These are phyloP conservation scores for Penicillium tannophilum DNA, from an alignment of 495 filamentous ascomycete species.

Conservation along the genomic window DNA sequence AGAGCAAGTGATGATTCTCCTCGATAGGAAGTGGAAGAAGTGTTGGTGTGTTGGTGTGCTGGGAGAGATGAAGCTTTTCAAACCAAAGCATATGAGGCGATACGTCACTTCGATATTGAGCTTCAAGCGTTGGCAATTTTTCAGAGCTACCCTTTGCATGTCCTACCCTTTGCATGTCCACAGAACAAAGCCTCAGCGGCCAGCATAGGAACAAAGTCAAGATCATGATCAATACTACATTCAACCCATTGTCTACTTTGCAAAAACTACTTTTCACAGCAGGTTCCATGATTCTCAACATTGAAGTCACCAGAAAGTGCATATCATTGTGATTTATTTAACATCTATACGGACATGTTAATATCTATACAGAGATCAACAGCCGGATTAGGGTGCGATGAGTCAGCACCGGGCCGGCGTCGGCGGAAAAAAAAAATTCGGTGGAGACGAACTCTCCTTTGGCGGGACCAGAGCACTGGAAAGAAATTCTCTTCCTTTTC, in stretches of 20 bases:
- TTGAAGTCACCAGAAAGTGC: no score
- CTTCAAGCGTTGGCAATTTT: no score
- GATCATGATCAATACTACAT: neutral
- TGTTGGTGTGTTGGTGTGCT: neutral
- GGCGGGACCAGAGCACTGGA: conserved; percentile 17
- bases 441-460: conserved; percentile 21
- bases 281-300: no score
- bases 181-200: neutral
- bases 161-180: neutral
- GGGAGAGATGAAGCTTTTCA: neutral
- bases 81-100: neutral
- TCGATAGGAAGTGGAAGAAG: neutral
- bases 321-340: neutral
- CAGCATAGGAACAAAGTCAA: neutral
- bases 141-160: no score
- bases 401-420: conserved; percentile 15
- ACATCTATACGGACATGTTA: neutral
- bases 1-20: neutral
- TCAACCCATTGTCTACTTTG: neutral
- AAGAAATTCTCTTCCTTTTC: conserved; percentile 20
- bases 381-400: neutral
- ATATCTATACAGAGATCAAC: neutral
- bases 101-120: neutral
- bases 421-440: conserved; percentile 23
- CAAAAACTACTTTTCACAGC: neutral